Base-by-base conservation (phyloP, 225 moss, liverwort and hornwort species). In the Asterella californica region DNA sequence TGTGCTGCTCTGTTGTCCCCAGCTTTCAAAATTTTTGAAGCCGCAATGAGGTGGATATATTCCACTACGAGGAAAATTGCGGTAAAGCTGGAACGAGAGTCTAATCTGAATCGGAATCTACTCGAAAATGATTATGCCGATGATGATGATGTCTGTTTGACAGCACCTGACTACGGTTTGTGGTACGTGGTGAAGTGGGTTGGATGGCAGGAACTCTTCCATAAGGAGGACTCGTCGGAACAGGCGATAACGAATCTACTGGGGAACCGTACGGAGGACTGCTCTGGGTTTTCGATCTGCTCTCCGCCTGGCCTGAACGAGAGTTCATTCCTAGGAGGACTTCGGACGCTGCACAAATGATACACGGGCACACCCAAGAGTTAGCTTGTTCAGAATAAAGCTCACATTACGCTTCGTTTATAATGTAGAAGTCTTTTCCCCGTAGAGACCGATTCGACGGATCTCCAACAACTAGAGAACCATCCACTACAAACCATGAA, bases 81-180 rank as follows among this genome's bases (percentile, higher is more conserved):
- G 25, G 37, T 74, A 69, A 38, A 71, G 62, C 10, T 34, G 47
- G 24, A n/a, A 32, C 34, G 47, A 69, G 33, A 68, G 17, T 82
- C 82, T 84, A 87, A 29, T 88, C 87, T 48, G 87, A 88, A 79
- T 88, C 87, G 30, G 85, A 83, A 21, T 85, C 87, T 17, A 88
- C 87, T 70, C 85, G 82, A 64, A 78, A 83, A 77, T 88, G 72
- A 59, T 83, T 80, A 70, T 75, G 77, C 21, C 83, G 82, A 76
- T 78, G 84, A 76, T 83, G 79, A 66, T 82, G 87, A 68, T 82
- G 80, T 80, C 81, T 71, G 2, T 62, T 82, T 38, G 78, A 29
- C 61, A 82, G 78, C n/a, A 45, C 45, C 37, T 85, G 84, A 75
- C 87, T 81, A 27, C 79, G 82, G 59, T 74, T 82, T 70, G 54